Base-by-base conservation (phyloP, 2,329 filamentous ascomycete genomes). In the Fusarium xylarioides region DNA sequence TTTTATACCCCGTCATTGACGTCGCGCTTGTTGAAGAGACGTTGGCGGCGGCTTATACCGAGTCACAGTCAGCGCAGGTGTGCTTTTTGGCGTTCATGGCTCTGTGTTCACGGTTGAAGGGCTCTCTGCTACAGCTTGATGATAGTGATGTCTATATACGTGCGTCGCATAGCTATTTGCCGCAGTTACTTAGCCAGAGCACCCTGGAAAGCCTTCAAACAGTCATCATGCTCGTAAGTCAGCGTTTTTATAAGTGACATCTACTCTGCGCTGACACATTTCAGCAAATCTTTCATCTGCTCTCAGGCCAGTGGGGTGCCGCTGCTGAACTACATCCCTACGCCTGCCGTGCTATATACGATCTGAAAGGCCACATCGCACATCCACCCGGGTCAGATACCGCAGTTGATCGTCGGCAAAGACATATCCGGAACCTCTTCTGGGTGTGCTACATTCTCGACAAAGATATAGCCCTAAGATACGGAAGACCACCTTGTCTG, bases 231-330 rank as follows among this genome's bases (percentile, higher is more conserved):
- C 21, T 65, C 7, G 62, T 63, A 11, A 54, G 53, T 2, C 1
- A 37, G 2, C 3, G 16, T 1, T 2, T 21, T 1, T 8, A 5
- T 11, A 7, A 21, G 5, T 0, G 3, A 7, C 3, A 7, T 12
- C 2, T 49, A n/a, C 3, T 18, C 3, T 32, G 28, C 7, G 4
- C 28, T 49, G 2, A 49, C 3, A 16, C 0, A 4, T 8, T 0
- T 47, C 6, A 66, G 63, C 18, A 30, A 28, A 26, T 42, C 2
- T 56, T 26, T 2, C 52, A 52, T 2, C 23, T 7, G 0, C 2
- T 65, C 1, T 47, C 35, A 6, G 63, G 63, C 0, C 63, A 56
- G 2, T 66, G 63, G 60, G 14, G 40, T 21, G 28, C 43, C 4
- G 40, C 18, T 14, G 30, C 28, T 11, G 16, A n/a, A 2, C 28